These are phyloP conservation scores for Mucor velutinosus DNA, from an alignment of 371 early-diverging fungal species.

Conservation along the genomic window DNA sequence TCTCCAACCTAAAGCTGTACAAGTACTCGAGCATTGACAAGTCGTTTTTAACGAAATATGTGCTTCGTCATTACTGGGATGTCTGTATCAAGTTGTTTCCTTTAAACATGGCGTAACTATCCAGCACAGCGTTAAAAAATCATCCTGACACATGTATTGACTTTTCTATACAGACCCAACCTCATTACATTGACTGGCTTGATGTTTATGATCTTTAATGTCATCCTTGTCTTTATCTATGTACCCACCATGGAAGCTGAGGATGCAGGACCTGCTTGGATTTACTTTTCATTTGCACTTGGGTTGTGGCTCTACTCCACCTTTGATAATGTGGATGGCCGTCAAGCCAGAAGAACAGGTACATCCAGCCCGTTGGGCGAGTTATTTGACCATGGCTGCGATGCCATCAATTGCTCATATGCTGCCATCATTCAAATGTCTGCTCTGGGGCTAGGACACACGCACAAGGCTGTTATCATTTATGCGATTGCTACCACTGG, in stretches of 20 bases:
- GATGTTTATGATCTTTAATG: constrained; percentile 80
- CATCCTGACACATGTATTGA: not conserved
- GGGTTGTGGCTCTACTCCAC: constrained; percentile 95
- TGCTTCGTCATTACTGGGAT: constrained; percentile 90
- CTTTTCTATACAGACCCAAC: constrained; percentile 77
- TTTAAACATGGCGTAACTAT: constrained; percentile 84
- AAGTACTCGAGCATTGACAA: constrained; percentile 83
- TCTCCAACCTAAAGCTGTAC: constrained; percentile 80
- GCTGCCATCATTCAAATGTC: constrained; percentile 84
- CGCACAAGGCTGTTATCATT: constrained; percentile 64
- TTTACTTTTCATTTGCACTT: constrained; percentile 71
- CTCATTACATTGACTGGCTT: constrained; percentile 96
- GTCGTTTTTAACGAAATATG: constrained; percentile 81
- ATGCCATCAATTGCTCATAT: constrained; percentile 89
- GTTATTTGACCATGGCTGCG: constrained; percentile 92
- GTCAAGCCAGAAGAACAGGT: constrained; percentile 95
- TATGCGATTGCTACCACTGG: constrained; percentile 68
- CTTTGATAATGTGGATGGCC: constrained; percentile 98
- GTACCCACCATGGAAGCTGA: constrained; percentile 41
- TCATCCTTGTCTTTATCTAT: constrained; percentile 62
- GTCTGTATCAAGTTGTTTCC: constrained; percentile 88
- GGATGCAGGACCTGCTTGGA: constrained; percentile 40
- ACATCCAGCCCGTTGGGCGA: constrained; percentile 95
- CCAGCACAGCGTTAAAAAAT: not conserved
- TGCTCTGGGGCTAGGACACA: constrained; percentile 78